Evolutionary conservation across 768 basidiomycete genomes (phyloP).

Genomic region (Dioszegia hungarica): DNA sequence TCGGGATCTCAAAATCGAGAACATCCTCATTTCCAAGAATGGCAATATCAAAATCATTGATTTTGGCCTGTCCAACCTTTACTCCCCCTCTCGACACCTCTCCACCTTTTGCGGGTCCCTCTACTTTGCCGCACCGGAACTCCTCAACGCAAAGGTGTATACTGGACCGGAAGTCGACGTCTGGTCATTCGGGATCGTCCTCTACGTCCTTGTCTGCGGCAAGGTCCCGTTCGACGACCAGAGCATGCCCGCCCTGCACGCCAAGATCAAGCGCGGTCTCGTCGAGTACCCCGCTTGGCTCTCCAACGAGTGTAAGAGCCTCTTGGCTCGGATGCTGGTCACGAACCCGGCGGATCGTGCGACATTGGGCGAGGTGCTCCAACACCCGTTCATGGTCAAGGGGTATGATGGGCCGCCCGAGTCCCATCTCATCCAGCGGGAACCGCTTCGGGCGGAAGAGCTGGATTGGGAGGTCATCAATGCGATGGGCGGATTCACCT

Average conservation of each 20-base stretch:
- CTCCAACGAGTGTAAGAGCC: slow-evolving; percentile 88
- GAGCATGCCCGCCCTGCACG: slow-evolving; percentile 97
- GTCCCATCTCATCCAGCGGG: slow-evolving; percentile 77
- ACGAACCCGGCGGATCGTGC: slow-evolving; percentile 84
- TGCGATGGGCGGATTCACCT: slow-evolving; percentile 95
- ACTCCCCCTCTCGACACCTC: slow-evolving; percentile 72
- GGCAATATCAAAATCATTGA: slow-evolving; percentile 99
- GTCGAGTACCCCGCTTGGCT: slow-evolving; percentile 98
- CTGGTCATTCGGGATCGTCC: slow-evolving; percentile 97
- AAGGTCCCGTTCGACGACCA: slow-evolving; percentile 99
- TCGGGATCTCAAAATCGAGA: slow-evolving; percentile 97
- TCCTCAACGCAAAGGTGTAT: slow-evolving; percentile 93
- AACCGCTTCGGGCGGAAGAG: slow-evolving; percentile 82
- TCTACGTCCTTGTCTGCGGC: slow-evolving; percentile 81
- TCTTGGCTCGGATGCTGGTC: slow-evolving; percentile 91
- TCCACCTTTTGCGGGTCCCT: slow-evolving; percentile 95
- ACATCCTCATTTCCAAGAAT: slow-evolving; percentile 95
- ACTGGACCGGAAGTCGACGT: slow-evolving; percentile 97
- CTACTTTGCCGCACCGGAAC: slow-evolving; percentile 96
- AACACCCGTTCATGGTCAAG: slow-evolving; percentile 88
- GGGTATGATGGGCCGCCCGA: slow-evolving; percentile 76
- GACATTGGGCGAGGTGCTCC: slow-evolving; percentile 73
- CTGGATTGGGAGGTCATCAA: slow-evolving; percentile 79
- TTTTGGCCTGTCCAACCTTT: slow-evolving; percentile 95
- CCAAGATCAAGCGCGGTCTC: slow-evolving; percentile 94